Percentiles rank a stretch among this genome's conserved stretches.
Evolutionary conservation across 2,329 filamentous ascomycete species (phyloP).

Genomic region (Pseudogymnoascus sp.): DNA sequence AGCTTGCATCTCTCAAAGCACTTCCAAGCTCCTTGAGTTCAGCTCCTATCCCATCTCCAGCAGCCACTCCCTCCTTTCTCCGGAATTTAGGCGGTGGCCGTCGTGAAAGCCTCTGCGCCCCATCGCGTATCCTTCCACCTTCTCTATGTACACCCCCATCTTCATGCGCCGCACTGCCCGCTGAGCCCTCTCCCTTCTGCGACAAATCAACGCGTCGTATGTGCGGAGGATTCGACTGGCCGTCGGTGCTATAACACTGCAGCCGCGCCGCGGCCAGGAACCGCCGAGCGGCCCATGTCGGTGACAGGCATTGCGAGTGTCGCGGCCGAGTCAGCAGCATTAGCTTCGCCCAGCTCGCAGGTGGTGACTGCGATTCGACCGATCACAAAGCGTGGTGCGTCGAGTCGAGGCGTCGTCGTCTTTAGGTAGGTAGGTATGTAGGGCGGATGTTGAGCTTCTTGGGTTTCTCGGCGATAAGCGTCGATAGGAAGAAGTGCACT

Average conservation of each 20-base stretch:
- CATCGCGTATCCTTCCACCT: neutral
- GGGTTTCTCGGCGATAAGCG: neutral
- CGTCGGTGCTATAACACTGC: neutral
- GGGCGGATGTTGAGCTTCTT: neutral
- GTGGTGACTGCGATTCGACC: constrained; percentile 19
- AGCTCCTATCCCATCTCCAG: neutral
- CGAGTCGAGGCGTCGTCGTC: neutral
- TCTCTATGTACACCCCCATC: neutral
- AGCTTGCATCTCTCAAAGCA: neutral
- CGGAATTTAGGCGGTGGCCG: neutral
- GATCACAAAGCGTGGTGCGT: neutral
- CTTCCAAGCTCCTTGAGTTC: constrained; percentile 1
- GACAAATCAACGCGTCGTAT: neutral
- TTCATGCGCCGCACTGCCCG: neutral
- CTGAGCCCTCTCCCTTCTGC: neutral
- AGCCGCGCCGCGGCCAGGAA: constrained; percentile 13
- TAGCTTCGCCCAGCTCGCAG: constrained; percentile 24
- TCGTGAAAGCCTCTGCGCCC: neutral
- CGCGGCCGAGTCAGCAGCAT: constrained; percentile 36
- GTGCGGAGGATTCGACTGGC: neutral
- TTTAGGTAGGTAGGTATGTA: neutral
- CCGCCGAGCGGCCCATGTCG: constrained; percentile 32
- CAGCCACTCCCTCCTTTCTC: neutral
- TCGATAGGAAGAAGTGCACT: constrained; percentile 4
- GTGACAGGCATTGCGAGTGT: constrained; percentile 35